These are phyloP conservation scores for Fusarium ramigenum DNA, from an alignment of 2,329 filamentous ascomycete species.

Conservation along the genomic window DNA sequence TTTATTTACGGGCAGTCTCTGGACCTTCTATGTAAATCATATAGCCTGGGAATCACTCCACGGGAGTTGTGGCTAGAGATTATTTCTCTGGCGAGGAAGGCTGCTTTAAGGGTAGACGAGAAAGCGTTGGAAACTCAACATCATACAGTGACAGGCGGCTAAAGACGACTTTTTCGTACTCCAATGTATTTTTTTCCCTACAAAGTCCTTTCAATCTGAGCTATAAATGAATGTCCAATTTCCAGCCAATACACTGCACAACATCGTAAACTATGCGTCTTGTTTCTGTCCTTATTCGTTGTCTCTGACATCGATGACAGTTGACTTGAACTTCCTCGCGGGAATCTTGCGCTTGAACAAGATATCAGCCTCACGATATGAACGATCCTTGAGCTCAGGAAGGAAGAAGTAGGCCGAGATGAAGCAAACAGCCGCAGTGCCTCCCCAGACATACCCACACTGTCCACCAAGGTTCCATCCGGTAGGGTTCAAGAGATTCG, in stretches of 20 bases:
- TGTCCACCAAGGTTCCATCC: conserved; percentile 60
- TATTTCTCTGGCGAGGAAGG: no score
- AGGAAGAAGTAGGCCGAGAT: conserved; percentile 58
- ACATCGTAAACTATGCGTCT: neutral
- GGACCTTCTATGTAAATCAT: no score
- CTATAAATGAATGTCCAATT: no score
- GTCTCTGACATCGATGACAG: conserved; percentile 64
- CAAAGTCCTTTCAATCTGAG: no score
- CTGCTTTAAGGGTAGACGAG: no score
- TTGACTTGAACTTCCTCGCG: conserved; percentile 65
- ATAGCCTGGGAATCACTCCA: no score
- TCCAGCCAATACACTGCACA: neutral
- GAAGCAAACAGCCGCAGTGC: conserved; percentile 65
- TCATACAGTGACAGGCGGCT: no score
- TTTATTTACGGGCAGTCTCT: no score
- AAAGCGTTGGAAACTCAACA: no score
- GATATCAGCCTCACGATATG: conserved; percentile 70
- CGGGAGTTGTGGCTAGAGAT: no score
- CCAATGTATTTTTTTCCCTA: no score
- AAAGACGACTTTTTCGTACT: no score
- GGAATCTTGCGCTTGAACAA: conserved; percentile 62
- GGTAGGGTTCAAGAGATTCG: conserved; percentile 66
- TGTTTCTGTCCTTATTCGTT: conserved; percentile 62
- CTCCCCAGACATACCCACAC: conserved; percentile 69
- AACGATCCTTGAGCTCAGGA: conserved; percentile 65